Percentiles rank a stretch among this genome's conserved stretches.
These are phyloP conservation scores for Trichoderma atrobrunneum DNA, from an alignment of 2,329 filamentous ascomycete genomes.

Conservation along the genomic window DNA sequence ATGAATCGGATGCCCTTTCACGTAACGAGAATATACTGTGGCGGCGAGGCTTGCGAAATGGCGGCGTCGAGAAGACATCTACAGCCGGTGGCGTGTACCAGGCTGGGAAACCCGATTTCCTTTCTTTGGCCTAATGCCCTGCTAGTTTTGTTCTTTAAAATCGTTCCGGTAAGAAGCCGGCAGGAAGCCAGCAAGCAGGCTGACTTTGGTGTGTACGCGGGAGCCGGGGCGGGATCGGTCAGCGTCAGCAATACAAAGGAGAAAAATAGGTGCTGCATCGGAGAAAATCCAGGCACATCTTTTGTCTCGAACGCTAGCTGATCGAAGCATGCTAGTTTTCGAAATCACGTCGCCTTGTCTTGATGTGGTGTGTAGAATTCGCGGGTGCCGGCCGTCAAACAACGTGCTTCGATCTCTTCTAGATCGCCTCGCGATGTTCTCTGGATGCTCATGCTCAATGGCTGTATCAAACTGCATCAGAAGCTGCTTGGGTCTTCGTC, in stretches of 20 bases:
- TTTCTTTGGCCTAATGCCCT: neutral
- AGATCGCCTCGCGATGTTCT: neutral
- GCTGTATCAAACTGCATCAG: neutral
- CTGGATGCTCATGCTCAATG: neutral
- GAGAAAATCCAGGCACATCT: neutral
- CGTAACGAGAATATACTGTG: neutral
- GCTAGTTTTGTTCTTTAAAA: neutral
- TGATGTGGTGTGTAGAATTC: neutral
- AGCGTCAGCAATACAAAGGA: neutral
- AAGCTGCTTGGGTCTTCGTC: neutral
- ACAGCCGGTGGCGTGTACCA: neutral
- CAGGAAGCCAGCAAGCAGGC: neutral
- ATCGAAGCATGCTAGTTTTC: neutral
- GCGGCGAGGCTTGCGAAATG: neutral
- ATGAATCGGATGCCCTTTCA: neutral
- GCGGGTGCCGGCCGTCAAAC: neutral
- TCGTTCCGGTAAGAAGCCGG: neutral
- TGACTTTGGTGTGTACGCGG: neutral
- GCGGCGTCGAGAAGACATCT: neutral
- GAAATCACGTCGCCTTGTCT: neutral
- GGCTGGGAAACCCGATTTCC: slow-evolving; percentile 9
- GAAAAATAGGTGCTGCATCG: neutral
- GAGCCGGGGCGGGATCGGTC: neutral
- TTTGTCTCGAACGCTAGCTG: neutral
- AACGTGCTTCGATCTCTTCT: neutral